phyloP scores from a whole-genome alignment of 805 yeast species.

The Suhomyces sp. region DNA sequence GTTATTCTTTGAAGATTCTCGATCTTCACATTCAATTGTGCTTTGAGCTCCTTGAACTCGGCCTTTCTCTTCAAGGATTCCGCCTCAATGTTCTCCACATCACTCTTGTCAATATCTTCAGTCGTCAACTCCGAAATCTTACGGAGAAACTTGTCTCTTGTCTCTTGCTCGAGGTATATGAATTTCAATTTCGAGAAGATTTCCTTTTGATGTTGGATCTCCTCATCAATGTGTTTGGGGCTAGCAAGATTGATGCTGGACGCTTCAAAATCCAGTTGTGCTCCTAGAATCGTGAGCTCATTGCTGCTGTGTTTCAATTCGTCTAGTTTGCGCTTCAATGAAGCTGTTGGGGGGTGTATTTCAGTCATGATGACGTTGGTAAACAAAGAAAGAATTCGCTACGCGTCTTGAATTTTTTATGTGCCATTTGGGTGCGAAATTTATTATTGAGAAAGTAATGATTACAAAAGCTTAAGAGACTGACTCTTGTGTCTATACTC shows the following conservation, averaged over 20 bases:
- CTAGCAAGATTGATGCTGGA: conserved; percentile 10
- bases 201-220: conserved; percentile 35
- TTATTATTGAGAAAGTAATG: no score
- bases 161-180: conserved; percentile 68
- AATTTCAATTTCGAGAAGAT: conserved; percentile 57
- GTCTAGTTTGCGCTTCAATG: not conserved
- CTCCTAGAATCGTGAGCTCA: conserved; percentile 6
- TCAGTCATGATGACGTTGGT: not conserved
- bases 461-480: no score
- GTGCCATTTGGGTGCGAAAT: no score
- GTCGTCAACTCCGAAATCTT: conserved; percentile 40
- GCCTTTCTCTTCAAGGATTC: conserved; percentile 22
- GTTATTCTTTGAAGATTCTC: conserved; percentile 28
- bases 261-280: conserved; percentile 12
- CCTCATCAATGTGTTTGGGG: conserved; percentile 25
- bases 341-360: no score
- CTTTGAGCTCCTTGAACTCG: conserved; percentile 25
- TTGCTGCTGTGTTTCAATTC: conserved; percentile 1
- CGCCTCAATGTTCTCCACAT: conserved; percentile 19
- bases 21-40: conserved; percentile 26
- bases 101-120: conserved; percentile 17
- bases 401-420: conserved; percentile 1
- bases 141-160: conserved; percentile 65
- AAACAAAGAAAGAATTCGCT: not conserved
- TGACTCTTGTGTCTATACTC: no score